Evolutionary conservation across 805 yeast genomes (phyloP).

Genomic region (Starmerella sp.): DNA sequence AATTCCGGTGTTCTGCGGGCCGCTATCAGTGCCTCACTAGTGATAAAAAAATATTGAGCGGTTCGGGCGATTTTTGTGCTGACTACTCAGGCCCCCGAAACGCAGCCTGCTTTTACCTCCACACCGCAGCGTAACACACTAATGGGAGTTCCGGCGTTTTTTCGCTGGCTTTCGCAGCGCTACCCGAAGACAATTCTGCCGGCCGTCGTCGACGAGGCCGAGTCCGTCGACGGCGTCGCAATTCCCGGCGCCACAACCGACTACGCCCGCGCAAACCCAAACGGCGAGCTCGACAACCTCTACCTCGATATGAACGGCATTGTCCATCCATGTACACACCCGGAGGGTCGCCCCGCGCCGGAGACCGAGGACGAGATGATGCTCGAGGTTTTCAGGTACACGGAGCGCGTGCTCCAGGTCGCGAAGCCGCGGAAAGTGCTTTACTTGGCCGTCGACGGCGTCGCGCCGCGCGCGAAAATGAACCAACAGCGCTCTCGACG

Average conservation of each 20-base stretch:
- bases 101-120: neutral
- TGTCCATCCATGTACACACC: slow-evolving; percentile 98
- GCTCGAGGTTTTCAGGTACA: slow-evolving; percentile 81
- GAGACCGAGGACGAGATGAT: slow-evolving; percentile 96
- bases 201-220: slow-evolving; percentile 57
- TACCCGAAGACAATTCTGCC: slow-evolving; percentile 92
- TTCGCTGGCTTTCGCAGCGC: slow-evolving; percentile 87
- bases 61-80: neutral
- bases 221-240: slow-evolving; percentile 44
- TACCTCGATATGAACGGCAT: slow-evolving; percentile 98
- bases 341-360: slow-evolving; percentile 92
- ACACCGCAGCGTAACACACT: neutral
- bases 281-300: slow-evolving; percentile 89
- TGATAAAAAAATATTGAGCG: neutral
- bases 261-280: slow-evolving; percentile 72
- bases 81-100: neutral
- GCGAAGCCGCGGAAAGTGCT: slow-evolving; percentile 89
- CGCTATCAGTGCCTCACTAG: neutral
- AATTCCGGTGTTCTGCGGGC: neutral
- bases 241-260: slow-evolving; percentile 41
- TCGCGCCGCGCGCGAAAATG: slow-evolving; percentile 97
- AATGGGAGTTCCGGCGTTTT: slow-evolving; percentile 90
- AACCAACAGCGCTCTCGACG: slow-evolving; percentile 93
- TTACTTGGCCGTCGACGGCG: slow-evolving; percentile 97
- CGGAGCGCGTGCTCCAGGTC: slow-evolving; percentile 83